Conservation (phyloP, 108 stramenopile species). For the Stephanodiscus triporus region DNA sequence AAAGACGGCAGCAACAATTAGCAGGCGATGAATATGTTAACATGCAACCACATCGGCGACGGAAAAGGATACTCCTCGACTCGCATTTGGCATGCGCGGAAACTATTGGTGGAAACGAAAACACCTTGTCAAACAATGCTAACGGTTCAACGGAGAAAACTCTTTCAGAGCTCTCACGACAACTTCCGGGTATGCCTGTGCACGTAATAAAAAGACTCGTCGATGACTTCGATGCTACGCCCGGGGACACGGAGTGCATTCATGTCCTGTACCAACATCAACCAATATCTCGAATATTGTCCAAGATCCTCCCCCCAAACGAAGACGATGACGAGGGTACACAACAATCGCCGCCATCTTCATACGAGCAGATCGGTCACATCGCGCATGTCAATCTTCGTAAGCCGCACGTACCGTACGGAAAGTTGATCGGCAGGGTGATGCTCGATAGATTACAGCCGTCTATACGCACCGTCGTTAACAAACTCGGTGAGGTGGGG, state of each 20-base stretch:
- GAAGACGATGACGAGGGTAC: neutral
- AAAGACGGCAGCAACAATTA: slow-evolving; percentile 7
- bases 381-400: slow-evolving; percentile 96
- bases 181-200: slow-evolving; percentile 19
- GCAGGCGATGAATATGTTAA: slow-evolving; percentile 6
- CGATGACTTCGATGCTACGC: slow-evolving; percentile 13
- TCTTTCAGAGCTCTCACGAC: slow-evolving; percentile 8
- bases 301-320: slow-evolving; percentile 60
- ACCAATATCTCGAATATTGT: slow-evolving; percentile 65
- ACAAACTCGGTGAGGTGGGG: slow-evolving; percentile 91
- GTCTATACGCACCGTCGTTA: slow-evolving; percentile 88
- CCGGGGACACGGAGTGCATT: slow-evolving; percentile 16
- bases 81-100: neutral
- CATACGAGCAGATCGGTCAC: slow-evolving; percentile 96
- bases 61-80: slow-evolving; percentile 51
- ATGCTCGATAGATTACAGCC: slow-evolving; percentile 82
- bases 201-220: slow-evolving; percentile 9
- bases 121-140: neutral
- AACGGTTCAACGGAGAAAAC: neutral
- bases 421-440: slow-evolving; percentile 87
- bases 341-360: slow-evolving; percentile 68
- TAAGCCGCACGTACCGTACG: slow-evolving; percentile 75
- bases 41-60: neutral
- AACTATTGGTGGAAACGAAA: neutral
- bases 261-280: slow-evolving; percentile 59